Conservation (phyloP, 2,329 filamentous ascomycete species). For the Venturia carpophila region DNA sequence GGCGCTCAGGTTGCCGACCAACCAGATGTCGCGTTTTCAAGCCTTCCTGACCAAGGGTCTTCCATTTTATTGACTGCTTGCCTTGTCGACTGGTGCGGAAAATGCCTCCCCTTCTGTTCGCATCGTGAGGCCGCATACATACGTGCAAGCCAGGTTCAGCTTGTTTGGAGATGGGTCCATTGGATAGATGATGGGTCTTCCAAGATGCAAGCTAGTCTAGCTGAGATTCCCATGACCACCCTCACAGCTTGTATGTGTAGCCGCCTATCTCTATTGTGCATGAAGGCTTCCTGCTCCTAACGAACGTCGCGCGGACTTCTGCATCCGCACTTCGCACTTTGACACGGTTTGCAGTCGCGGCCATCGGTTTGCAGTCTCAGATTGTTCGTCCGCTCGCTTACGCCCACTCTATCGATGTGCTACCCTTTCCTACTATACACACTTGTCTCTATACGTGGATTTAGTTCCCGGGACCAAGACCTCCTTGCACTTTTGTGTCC, state of each 20-base stretch:
- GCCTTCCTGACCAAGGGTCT: too few species aligned
- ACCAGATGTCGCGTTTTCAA: background rate
- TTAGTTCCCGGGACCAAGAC: too few species aligned
- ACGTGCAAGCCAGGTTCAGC: background rate
- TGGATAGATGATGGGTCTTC: background rate
- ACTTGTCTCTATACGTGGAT: too few species aligned
- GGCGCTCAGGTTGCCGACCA: background rate
- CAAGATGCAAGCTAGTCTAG: background rate
- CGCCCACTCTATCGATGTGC: too few species aligned
- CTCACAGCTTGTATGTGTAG: background rate
- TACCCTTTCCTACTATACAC: too few species aligned
- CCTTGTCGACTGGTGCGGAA: background rate
- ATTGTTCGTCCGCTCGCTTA: too few species aligned
- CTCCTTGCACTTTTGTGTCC: too few species aligned
- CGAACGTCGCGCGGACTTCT: background rate
- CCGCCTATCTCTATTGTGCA: constrained; percentile 1
- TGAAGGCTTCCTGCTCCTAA: background rate
- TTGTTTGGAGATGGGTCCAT: background rate
- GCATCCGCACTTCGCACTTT: background rate
- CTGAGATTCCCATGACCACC: background rate
- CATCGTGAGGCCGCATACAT: constrained; percentile 8
- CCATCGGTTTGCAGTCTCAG: background rate
- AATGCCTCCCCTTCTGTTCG: background rate
- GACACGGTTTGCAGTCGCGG: background rate
- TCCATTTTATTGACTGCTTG: background rate